Conservation (phyloP, 1,284 basidiomycete species). For the Ganoderma meredithae region DNA sequence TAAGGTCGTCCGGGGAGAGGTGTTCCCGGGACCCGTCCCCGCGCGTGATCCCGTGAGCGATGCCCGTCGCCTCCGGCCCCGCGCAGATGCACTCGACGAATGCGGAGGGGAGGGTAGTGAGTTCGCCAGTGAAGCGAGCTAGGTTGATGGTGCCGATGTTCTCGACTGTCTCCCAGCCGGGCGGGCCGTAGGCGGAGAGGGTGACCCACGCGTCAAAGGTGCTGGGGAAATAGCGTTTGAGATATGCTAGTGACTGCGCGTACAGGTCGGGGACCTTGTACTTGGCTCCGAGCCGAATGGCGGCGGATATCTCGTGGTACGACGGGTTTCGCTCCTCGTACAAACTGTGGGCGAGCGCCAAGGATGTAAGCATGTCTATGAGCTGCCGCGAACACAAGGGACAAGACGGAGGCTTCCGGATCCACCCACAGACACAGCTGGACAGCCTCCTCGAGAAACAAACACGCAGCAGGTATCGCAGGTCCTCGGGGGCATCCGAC, state of each 20-base stretch:
- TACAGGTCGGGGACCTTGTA: not conserved
- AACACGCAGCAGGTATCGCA: not conserved
- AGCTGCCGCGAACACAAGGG: not conserved
- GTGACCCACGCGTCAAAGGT: not conserved
- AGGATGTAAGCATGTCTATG: not conserved
- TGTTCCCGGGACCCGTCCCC: slow-evolving; percentile 14
- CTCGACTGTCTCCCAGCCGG: not conserved
- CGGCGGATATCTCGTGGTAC: not conserved
- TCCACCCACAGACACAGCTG: not conserved
- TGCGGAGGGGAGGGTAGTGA: slow-evolving; percentile 15
- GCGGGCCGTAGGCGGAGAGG: not conserved
- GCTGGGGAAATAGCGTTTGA: slow-evolving; percentile 1
- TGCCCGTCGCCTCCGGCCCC: not conserved
- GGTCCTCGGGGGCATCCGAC: slow-evolving; percentile 8
- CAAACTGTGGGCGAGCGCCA: not conserved
- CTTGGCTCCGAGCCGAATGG: not conserved
- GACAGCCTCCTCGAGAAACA: slow-evolving; percentile 6
- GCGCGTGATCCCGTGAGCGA: slow-evolving; percentile 12
- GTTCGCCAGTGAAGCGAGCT: slow-evolving; percentile 5
- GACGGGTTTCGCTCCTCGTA: not conserved
- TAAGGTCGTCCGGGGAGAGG: slow-evolving; percentile 13
- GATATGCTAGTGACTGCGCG: not conserved
- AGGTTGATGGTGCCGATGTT: not conserved
- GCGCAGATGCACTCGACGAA: slow-evolving; percentile 13
- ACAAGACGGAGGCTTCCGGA: not conserved